Evolutionary conservation across 495 filamentous ascomycete species (phyloP).

Genomic region (Aspergillus taichungensis): DNA sequence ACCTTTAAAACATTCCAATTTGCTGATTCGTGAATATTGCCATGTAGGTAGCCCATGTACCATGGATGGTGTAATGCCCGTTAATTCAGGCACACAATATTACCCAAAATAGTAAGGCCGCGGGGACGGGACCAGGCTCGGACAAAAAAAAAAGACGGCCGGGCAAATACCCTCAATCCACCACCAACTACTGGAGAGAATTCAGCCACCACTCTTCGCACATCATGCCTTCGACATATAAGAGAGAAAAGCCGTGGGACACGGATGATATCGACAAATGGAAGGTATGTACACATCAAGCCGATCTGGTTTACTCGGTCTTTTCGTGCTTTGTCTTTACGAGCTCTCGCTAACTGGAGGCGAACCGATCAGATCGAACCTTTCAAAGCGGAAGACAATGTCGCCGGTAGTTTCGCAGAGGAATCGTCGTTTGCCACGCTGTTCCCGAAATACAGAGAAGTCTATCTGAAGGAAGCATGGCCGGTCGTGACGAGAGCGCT

Average conservation of each 20-base stretch:
- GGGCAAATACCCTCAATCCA: conserved; percentile 23
- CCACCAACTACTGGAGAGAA: conserved; percentile 6
- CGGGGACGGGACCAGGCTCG: conserved; percentile 10
- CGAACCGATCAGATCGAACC: conserved; percentile 51
- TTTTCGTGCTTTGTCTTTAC: too few species aligned
- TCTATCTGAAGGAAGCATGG: conserved; percentile 89
- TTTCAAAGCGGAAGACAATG: conserved; percentile 81
- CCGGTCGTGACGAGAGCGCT: conserved; percentile 69
- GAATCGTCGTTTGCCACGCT: conserved; percentile 87
- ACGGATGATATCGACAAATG: conserved; percentile 97
- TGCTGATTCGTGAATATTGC: too few species aligned
- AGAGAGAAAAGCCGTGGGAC: conserved; percentile 94
- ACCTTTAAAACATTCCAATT: too few species aligned
- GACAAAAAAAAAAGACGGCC: conserved; percentile 32
- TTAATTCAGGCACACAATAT: too few species aligned
- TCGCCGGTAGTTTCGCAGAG: conserved; percentile 77
- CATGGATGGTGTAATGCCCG: background rate
- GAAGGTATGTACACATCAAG: conserved; percentile 48
- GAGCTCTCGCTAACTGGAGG: conserved; percentile 9
- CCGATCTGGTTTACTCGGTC: too few species aligned
- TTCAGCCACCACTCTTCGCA: conserved; percentile 1
- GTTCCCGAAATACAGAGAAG: conserved; percentile 97
- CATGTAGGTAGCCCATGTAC: conserved; percentile 1
- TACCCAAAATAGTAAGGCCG: conserved; percentile 26
- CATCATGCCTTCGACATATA: conserved; percentile 87